phyloP scores from a whole-genome alignment of 108 stramenopile species.

The Nitzschia sp. region DNA sequence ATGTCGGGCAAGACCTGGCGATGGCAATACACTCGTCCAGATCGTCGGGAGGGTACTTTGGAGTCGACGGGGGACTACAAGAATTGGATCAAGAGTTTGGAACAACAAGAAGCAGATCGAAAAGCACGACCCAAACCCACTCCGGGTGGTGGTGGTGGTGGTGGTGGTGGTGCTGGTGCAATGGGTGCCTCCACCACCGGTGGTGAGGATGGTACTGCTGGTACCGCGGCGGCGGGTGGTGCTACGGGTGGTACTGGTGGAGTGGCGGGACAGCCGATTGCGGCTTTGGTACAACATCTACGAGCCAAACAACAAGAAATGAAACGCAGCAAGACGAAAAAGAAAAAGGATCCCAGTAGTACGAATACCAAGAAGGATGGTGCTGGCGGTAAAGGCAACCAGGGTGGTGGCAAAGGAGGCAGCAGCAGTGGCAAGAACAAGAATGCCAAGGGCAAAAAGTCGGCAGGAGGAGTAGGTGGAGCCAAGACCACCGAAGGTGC shows the following conservation, averaged over 20 bases:
- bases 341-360: conserved; percentile 27
- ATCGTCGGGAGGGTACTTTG: conserved; percentile 52
- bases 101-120: conserved; percentile 41
- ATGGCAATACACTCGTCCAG: conserved; percentile 18
- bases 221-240: conserved; percentile 18
- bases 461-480: not conserved
- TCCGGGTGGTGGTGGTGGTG: conserved; percentile 44
- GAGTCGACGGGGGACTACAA: conserved; percentile 44
- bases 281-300: conserved; percentile 50
- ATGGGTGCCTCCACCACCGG: conserved; percentile 4
- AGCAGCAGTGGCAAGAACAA: too few relatives aligned
- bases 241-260: not conserved
- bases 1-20: conserved; percentile 49
- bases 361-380: not conserved
- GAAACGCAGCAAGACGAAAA: conserved; percentile 37
- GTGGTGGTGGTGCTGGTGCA: conserved; percentile 44
- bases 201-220: conserved; percentile 14
- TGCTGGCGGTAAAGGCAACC: conserved; percentile 9
- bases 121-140: conserved; percentile 53
- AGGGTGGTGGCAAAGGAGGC: not conserved
- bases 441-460: conserved; percentile 17
- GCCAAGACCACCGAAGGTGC: conserved; percentile 20
- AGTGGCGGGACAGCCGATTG: conserved; percentile 31
- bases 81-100: conserved; percentile 32
- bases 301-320: conserved; percentile 42